Conservation (phyloP, 345 rosid genomes). For the Bruguiera parviflora region DNA sequence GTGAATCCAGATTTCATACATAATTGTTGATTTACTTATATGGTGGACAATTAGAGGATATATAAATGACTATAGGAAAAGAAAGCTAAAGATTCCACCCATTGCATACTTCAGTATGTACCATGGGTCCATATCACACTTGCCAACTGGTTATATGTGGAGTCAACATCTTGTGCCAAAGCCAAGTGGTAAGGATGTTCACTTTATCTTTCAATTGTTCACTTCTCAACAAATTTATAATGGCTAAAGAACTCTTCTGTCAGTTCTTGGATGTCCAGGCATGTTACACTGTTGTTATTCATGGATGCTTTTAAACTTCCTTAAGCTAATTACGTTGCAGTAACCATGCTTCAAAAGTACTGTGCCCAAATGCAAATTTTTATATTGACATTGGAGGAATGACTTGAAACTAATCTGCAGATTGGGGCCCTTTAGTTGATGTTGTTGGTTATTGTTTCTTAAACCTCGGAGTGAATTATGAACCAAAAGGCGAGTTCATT, state of each 20-base stretch:
- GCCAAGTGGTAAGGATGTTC: conserved; percentile 64
- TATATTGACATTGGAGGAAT: conserved; percentile 6
- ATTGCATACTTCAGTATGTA: conserved; percentile 95
- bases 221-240: not conserved
- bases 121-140: conserved; percentile 89
- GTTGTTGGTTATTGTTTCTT: conserved; percentile 96
- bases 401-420: conserved; percentile 44
- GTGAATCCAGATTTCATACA: conserved; percentile 72
- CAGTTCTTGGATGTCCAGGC: not conserved
- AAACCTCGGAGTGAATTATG: conserved; percentile 77
- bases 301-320: too few relatives aligned
- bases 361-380: conserved; percentile 3
- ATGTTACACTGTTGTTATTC: not conserved
- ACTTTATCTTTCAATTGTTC: not conserved
- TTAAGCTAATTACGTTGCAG: too few relatives aligned
- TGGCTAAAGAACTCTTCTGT: not conserved
- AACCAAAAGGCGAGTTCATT: conserved; percentile 61
- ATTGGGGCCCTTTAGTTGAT: conserved; percentile 91
- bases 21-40: conserved; percentile 86
- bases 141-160: conserved; percentile 99
- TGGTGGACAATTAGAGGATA: conserved; percentile 98
- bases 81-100: conserved; percentile 76
- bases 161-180: conserved; percentile 96
- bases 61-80: conserved; percentile 88
- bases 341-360: not conserved